Evolutionary conservation across 164 flowering plant genomes (phyloP).

Genomic region (Santalum album): DNA sequence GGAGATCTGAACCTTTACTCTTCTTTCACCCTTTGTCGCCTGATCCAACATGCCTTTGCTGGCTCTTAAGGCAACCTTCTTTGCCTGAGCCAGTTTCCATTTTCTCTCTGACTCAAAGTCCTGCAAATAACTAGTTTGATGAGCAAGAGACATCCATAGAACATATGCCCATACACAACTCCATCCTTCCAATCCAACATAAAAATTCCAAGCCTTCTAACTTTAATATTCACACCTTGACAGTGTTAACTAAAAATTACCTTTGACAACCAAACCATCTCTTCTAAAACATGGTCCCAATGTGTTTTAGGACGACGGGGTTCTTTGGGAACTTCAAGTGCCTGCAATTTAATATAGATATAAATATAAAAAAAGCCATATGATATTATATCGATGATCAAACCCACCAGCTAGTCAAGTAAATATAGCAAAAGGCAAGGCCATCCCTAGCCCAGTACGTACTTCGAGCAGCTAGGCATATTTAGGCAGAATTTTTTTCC

Average conservation of each 20-base stretch:
- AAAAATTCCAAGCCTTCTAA: not conserved
- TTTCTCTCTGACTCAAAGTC: slow-evolving; percentile 98
- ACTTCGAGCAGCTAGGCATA: too few species aligned
- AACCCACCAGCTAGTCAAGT: too few species aligned
- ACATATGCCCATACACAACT: not conserved
- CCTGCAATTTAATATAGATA: slow-evolving; percentile 32
- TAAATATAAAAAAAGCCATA: too few species aligned
- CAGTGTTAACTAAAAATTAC: slow-evolving; percentile 21
- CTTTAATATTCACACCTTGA: not conserved
- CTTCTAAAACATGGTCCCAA: slow-evolving; percentile 99
- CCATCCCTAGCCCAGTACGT: too few species aligned
- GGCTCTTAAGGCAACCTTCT: slow-evolving; percentile 85
- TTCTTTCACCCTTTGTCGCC: slow-evolving; percentile 89
- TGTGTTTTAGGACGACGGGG: slow-evolving; percentile 90
- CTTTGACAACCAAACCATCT: slow-evolving; percentile 99
- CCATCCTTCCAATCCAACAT: too few species aligned
- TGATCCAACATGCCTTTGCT: slow-evolving; percentile 92
- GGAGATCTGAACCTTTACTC: slow-evolving; percentile 62
- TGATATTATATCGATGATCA: too few species aligned
- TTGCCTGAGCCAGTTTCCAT: slow-evolving; percentile 91
- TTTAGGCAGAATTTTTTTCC: too few species aligned
- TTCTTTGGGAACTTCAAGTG: slow-evolving; percentile 84
- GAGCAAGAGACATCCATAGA: slow-evolving; percentile 6
- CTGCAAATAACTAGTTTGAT: slow-evolving; percentile 29
- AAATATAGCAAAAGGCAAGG: too few species aligned